Percentiles rank a stretch among this genome's conserved stretches.
Evolutionary conservation across 2,329 filamentous ascomycete genomes (phyloP).

Genomic region (Septoria linicola): DNA sequence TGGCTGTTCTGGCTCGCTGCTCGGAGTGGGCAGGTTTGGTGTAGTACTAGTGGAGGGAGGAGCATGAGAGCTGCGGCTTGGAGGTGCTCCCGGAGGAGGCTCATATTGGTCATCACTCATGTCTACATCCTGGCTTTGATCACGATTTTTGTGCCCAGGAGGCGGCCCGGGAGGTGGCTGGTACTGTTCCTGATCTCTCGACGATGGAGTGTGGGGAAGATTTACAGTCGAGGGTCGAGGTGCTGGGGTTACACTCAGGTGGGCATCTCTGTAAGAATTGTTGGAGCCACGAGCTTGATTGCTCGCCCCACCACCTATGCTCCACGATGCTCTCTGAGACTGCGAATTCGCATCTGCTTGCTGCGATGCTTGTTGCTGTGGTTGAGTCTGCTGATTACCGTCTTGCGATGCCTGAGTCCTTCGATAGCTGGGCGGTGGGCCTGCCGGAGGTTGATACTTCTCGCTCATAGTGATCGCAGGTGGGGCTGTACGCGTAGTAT

Average conservation of each 20-base stretch:
- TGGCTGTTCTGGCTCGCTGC: constrained; percentile 29
- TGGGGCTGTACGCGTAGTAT: constrained; percentile 19
- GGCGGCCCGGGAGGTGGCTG: constrained; percentile 37
- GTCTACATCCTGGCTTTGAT: constrained; percentile 17
- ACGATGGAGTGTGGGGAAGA: constrained; percentile 17
- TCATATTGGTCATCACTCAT: constrained; percentile 28
- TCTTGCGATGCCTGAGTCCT: constrained; percentile 21
- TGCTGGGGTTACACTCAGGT: constrained; percentile 12
- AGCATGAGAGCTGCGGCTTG: constrained; percentile 19
- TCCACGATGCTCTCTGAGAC: constrained; percentile 20
- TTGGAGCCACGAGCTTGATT: constrained; percentile 20
- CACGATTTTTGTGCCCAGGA: constrained; percentile 26
- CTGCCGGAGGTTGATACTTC: constrained; percentile 24
- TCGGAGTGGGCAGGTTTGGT: constrained; percentile 15
- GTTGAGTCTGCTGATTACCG: constrained; percentile 11
- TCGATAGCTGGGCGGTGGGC: constrained; percentile 24
- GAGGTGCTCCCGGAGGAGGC: constrained; percentile 36
- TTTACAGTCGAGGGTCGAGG: constrained; percentile 23
- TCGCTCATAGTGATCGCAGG: constrained; percentile 17
- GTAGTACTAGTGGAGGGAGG: constrained; percentile 21
- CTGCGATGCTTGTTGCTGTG: constrained; percentile 10
- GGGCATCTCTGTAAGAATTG: constrained; percentile 26
- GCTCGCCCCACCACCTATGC: constrained; percentile 21
- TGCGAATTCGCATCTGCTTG: constrained; percentile 9
- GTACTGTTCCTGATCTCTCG: constrained; percentile 29